Percentiles rank a stretch among this genome's conserved stretches.
Conservation (phyloP, 805 yeast species). For the Myxozyma kluyveri region DNA sequence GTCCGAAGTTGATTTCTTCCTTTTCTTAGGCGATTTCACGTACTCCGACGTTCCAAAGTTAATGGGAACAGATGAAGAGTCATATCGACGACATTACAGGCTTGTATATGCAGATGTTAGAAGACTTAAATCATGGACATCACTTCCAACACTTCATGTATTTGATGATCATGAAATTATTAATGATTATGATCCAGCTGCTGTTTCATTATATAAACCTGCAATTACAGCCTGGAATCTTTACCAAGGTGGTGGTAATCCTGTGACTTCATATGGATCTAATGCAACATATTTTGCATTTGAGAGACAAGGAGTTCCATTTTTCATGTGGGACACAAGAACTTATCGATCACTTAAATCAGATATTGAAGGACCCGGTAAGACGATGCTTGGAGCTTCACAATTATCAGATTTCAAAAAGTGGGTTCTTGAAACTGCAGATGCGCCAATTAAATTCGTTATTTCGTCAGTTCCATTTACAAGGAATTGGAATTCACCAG, state of each 20-base stretch:
- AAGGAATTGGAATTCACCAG: slow-evolving; percentile 30
- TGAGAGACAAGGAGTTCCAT: slow-evolving; percentile 31
- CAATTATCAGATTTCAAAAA: slow-evolving; percentile 26
- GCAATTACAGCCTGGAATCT: slow-evolving; percentile 27
- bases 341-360: slow-evolving; percentile 26
- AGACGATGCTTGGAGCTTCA: slow-evolving; percentile 31
- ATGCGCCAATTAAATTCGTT: slow-evolving; percentile 30
- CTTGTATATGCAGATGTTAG: slow-evolving; percentile 28
- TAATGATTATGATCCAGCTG: slow-evolving; percentile 27
- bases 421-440: slow-evolving; percentile 24
- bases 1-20: slow-evolving; percentile 22
- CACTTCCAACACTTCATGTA: slow-evolving; percentile 29
- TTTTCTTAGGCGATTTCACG: slow-evolving; percentile 32
- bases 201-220: slow-evolving; percentile 11
- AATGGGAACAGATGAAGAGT: slow-evolving; percentile 23
- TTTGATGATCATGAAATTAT: slow-evolving; percentile 34
- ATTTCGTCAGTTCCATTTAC: slow-evolving; percentile 33
- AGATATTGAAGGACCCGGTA: slow-evolving; percentile 22
- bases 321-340: slow-evolving; percentile 30
- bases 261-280: slow-evolving; percentile 15
- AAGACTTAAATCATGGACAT: slow-evolving; percentile 5
- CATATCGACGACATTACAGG: slow-evolving; percentile 27
- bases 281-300: slow-evolving; percentile 27
- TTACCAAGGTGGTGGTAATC: slow-evolving; percentile 31
- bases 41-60: slow-evolving; percentile 31